These are phyloP conservation scores for Carallia brachiata DNA, from an alignment of 345 rosid genomes.

Conservation along the genomic window DNA sequence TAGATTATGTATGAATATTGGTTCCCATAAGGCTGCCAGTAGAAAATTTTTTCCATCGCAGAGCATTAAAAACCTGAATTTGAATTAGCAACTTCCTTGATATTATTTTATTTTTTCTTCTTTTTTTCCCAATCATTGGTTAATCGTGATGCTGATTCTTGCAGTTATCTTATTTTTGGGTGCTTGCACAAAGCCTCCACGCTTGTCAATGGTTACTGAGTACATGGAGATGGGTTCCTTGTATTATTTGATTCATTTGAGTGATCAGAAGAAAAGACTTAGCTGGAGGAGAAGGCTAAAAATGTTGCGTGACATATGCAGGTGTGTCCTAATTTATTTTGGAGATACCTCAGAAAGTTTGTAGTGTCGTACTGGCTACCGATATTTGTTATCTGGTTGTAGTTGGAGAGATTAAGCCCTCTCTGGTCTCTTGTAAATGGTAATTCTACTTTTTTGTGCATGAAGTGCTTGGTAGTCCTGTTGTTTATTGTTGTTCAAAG, in stretches of 20 bases:
- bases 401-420: no score
- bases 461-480: no score
- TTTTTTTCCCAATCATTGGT: not conserved
- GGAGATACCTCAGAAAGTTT: no score
- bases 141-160: constrained; percentile 21
- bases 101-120: not conserved
- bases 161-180: constrained; percentile 97
- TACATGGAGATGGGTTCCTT: constrained; percentile 98
- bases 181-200: constrained; percentile 94
- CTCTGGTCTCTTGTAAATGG: no score
- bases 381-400: no score
- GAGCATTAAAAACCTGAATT: not conserved
- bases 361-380: no score
- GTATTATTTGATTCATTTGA: constrained; percentile 75
- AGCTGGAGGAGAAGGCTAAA: constrained; percentile 84
- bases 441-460: no score
- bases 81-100: not conserved
- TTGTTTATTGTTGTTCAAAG: no score
- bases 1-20: not conserved
- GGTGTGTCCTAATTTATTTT: constrained; percentile 38
- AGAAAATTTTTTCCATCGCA: not conserved
- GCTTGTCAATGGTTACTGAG: constrained; percentile 89
- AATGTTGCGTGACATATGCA: constrained; percentile 96
- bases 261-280: constrained; percentile 87
- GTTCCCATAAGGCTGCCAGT: not conserved